Evolutionary conservation across 805 yeast genomes (phyloP), one percentile per base, ranked within the genome.

Genomic region (Cyberlindnera veronae): DNA sequence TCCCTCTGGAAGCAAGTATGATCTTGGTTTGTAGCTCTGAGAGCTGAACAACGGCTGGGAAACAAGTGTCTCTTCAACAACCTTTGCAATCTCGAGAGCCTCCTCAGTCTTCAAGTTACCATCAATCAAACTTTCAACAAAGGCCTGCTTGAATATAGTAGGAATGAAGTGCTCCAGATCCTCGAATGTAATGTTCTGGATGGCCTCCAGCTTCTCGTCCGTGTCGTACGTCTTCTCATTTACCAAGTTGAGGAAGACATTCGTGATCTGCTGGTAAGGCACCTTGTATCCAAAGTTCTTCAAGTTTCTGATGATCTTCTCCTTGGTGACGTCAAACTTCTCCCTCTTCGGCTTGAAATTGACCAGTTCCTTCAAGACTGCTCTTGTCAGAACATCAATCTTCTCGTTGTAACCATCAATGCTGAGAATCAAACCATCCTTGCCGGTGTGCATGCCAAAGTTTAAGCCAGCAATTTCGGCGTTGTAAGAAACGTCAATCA

Each of bases 391-490:
- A 12, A 71, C 73, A 15, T 75, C 71, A 33, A 88, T 66, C 55
- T 91, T 91, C 60, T 93, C 91, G 50, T 84, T 86, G 61, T 82
- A 93, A 3, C 99, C 99, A 29, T 72, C 68, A 17, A 88, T 68
- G 34, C 76, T 76, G 32, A 91, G 56, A 29, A 75, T 73, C 29
- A 90, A 54, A 0, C 96, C 95, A 49, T 81, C 88, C 46, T 82
- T 73, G 40, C 82, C 76, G 43, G 75, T 66, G 22, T 70, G 62
- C 29, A 90, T 69, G 2, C 71, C 63, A 43, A 79, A 79, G 37
- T 71, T 66, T 42, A 88, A 71, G 1, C 93, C 93, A 2, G 93
- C 96, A 40, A 89, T 70, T 8, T 78, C 74, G 1, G 99, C 97
- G 55, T 85, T 84, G 54, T 91, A 91, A 9, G 87, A 77, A 38